Conservation (phyloP, 176 grass and related monocot genomes). For the Aegilops speltoides region DNA sequence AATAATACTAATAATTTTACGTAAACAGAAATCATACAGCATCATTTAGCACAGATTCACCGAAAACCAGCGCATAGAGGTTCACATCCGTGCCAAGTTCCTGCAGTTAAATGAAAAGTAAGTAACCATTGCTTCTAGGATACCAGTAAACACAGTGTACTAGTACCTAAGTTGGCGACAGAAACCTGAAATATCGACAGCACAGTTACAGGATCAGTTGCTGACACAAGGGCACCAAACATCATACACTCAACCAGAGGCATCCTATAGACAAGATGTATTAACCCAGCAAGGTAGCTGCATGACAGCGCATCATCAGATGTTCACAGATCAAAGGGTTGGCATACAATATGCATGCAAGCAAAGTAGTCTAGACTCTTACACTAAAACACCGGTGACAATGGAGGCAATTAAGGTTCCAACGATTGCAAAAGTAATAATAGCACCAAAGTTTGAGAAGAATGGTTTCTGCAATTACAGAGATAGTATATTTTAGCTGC, state of each 20-base stretch:
- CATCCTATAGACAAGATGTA: constrained; percentile 71
- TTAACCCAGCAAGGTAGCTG: constrained; percentile 78
- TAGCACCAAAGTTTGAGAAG: constrained; percentile 96
- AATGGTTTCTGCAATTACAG: constrained; percentile 69
- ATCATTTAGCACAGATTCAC: constrained; percentile 91
- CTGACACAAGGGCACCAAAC: constrained; percentile 98
- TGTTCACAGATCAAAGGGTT: not conserved
- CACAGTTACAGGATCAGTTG: constrained; percentile 97
- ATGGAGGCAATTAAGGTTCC: constrained; percentile 88
- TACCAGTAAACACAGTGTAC: not conserved
- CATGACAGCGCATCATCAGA: not conserved
- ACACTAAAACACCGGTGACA: constrained; percentile 84
- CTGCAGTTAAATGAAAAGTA: constrained; percentile 40
- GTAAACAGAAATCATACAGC: constrained; percentile 56
- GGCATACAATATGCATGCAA: not conserved
- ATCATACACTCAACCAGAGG: constrained; percentile 90
- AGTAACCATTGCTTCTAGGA: not conserved
- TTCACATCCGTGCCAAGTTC: constrained; percentile 88
- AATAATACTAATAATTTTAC: constrained; percentile 7
- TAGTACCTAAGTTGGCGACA: constrained; percentile 9
- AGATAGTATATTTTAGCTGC: not conserved
- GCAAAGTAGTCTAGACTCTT: constrained; percentile 28
- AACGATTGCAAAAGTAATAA: constrained; percentile 87
- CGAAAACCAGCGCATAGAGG: constrained; percentile 91
- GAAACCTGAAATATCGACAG: constrained; percentile 96